A percentile compares a stretch with the other conserved stretches of the same genome.
These are phyloP conservation scores for Pestalotiopsis sp. DNA, from an alignment of 2,329 filamentous ascomycete genomes.

Conservation along the genomic window DNA sequence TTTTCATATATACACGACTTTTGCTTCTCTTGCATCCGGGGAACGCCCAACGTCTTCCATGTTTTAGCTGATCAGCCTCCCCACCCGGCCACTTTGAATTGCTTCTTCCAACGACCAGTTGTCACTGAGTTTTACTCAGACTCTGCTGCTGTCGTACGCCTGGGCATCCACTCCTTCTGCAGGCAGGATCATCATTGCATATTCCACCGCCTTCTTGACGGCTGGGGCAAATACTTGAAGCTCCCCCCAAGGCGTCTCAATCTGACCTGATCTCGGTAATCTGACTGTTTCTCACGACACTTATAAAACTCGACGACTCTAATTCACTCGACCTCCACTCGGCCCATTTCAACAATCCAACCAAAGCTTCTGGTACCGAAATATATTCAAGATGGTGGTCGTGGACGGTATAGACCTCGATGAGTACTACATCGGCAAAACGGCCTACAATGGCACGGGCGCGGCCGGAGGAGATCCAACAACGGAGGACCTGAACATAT, in stretches of 20 bases:
- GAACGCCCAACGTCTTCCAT: neutral
- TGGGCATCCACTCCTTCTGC: neutral
- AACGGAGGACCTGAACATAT: slow-evolving; percentile 73
- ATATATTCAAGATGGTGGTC: slow-evolving; percentile 32
- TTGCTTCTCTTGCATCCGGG: neutral
- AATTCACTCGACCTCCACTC: neutral
- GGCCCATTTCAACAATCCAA: neutral
- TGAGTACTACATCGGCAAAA: slow-evolving; percentile 45
- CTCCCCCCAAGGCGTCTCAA: neutral
- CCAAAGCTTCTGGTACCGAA: neutral
- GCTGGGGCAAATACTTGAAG: neutral
- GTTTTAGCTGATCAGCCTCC: neutral
- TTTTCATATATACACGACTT: neutral
- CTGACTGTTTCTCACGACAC: neutral
- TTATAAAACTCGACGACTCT: neutral
- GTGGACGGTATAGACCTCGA: slow-evolving; percentile 45
- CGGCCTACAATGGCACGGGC: slow-evolving; percentile 67
- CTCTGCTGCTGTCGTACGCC: neutral
- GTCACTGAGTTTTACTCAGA: neutral
- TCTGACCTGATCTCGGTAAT: neutral
- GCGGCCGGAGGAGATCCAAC: slow-evolving; percentile 70
- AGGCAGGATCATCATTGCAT: neutral
- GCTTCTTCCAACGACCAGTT: neutral
- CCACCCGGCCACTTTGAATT: neutral
- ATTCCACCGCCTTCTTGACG: neutral